Evolutionary conservation across 306 rosid species (phyloP), one percentile per base, ranked within the genome.

Genomic region (Lithocarpus polystachyus): DNA sequence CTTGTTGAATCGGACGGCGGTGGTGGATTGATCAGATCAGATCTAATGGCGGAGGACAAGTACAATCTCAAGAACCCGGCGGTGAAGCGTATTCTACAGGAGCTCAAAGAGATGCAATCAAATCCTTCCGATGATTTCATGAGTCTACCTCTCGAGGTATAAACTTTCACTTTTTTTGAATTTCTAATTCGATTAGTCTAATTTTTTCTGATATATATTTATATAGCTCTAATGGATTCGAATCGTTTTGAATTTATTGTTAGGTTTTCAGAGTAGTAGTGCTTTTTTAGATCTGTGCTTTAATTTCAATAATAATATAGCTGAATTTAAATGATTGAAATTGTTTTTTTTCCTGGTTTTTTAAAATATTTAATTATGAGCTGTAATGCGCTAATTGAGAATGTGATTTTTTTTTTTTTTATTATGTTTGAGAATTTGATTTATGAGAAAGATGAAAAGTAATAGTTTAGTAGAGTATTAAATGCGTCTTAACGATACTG

Each of bases 61-160:
- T 90, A 81, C 89, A 95, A 95, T 77, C 83, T 83, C 24, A 92
- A 89, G 87, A 95, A 92, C 82, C 92, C 98, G 17, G 96, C 96
- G 75, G 99, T 95, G 72, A 95, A 95, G 88, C 85, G 99, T 79
- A 95, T 92, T 81, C 93, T 95, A 1, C 99, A 90, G 88, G 99
- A 95, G 89, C 84, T 91, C 31, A 95, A 92, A 84, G 98, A 95
- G 87, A 89, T 95, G 97, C 98, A 95, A 22, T 90, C 98, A 4
- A 92, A 91, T 73, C 98, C 97, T 80, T 90, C 97, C 71, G 92
- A 92, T 65, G 98, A 95, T 89, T 95, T 90, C 94, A 92, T 87
- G 93, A 95, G 99, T 82, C 87, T 95, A 1, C 99, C 99, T 65
- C 93, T 95, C 28, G 99, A 95, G 99, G 99, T 71, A 35, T 73